Conservation (phyloP, 225 moss, liverwort and hornwort species). For the Antitrichia curtipendula region DNA sequence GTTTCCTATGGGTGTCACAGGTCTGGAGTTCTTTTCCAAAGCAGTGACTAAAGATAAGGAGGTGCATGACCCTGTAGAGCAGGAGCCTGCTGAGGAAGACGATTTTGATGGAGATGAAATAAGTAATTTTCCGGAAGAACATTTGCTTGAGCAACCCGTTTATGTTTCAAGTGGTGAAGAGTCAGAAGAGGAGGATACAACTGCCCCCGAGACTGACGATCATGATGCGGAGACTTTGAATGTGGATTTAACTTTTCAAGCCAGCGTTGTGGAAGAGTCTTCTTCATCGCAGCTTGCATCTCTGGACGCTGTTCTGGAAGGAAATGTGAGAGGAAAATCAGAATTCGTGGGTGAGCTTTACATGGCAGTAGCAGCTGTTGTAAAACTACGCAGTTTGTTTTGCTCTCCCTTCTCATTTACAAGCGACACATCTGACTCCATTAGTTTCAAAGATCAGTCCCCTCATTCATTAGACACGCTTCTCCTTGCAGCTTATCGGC, state of each 20-base stretch:
- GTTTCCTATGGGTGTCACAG: constrained; percentile 39
- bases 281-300: constrained; percentile 13
- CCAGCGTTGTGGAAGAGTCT: background rate
- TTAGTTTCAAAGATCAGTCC: constrained; percentile 6
- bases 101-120: constrained; percentile 8
- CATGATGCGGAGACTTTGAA: background rate
- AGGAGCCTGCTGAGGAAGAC: constrained; percentile 10
- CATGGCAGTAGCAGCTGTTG: constrained; percentile 54
- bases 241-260: constrained; percentile 5
- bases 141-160: background rate
- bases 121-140: background rate
- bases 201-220: constrained; percentile 8
- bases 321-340: constrained; percentile 19
- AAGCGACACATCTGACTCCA: background rate
- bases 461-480: constrained; percentile 38
- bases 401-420: constrained; percentile 31
- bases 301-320: constrained; percentile 31
- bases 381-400: constrained; percentile 56
- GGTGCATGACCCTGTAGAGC: background rate
- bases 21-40: constrained; percentile 45
- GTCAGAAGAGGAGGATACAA: constrained; percentile 13
- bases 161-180: constrained; percentile 19
- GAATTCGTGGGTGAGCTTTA: constrained; percentile 78
- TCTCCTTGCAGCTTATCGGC: constrained; percentile 59
- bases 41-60: background rate